Evolutionary conservation across 129 eudicot species (phyloP).

Genomic region (Daucus carota): DNA sequence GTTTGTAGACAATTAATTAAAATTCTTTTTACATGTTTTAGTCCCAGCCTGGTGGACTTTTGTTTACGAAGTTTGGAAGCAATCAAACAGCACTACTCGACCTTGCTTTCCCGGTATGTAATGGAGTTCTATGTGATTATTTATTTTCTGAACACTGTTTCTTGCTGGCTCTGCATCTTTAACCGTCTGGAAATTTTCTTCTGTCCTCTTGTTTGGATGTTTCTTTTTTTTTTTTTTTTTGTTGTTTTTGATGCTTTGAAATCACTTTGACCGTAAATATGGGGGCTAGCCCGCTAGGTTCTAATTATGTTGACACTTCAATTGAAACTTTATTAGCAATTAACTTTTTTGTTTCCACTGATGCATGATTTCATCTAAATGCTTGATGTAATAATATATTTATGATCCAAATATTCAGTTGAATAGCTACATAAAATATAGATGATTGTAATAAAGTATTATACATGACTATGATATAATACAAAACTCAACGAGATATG

Average conservation of each 20-base stretch:
- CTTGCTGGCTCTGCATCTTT: background rate
- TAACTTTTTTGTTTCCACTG: too few species aligned
- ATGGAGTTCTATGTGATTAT: background rate
- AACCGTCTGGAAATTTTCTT: background rate
- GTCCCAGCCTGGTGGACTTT: slow-evolving; percentile 87
- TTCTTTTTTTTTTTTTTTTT: background rate
- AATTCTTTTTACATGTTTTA: slow-evolving; percentile 20
- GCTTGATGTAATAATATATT: background rate
- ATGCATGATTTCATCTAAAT: background rate
- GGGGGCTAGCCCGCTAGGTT: too few species aligned
- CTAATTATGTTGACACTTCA: too few species aligned
- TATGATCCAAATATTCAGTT: background rate
- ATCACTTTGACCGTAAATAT: background rate
- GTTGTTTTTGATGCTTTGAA: background rate
- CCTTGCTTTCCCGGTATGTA: slow-evolving; percentile 78
- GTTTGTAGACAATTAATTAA: background rate
- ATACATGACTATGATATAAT: background rate
- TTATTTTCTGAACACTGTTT: background rate
- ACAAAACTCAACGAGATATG: background rate
- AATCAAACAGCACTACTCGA: slow-evolving; percentile 74
- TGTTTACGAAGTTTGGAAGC: slow-evolving; percentile 83
- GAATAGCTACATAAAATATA: background rate
- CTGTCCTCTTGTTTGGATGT: background rate
- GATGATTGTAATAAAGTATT: background rate
- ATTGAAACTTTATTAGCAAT: too few species aligned